Percentiles rank a stretch among this genome's conserved stretches.
Evolutionary conservation across 805 yeast genomes (phyloP).

Genomic region (Candida fluviatilis): DNA sequence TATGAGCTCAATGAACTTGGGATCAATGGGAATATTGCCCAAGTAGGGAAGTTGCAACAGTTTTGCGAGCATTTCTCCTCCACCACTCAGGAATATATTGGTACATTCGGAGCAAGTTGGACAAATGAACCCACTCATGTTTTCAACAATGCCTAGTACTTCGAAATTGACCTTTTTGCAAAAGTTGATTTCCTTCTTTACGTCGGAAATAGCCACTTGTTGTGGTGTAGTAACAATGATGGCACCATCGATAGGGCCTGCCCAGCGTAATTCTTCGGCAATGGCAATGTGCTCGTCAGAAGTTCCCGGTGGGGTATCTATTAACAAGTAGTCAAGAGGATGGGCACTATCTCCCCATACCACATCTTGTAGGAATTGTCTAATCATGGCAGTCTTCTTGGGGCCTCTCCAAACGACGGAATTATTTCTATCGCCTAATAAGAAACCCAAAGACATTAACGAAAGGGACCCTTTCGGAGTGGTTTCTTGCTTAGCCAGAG

Average conservation of each 20-base stretch:
- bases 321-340: slow-evolving; percentile 66
- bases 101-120: slow-evolving; percentile 93
- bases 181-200: slow-evolving; percentile 87
- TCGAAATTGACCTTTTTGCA: slow-evolving; percentile 80
- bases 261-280: slow-evolving; percentile 79
- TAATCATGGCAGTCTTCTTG: slow-evolving; percentile 94
- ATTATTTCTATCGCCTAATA: slow-evolving; percentile 78
- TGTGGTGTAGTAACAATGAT: slow-evolving; percentile 97
- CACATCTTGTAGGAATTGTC: slow-evolving; percentile 88
- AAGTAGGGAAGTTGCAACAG: slow-evolving; percentile 61
- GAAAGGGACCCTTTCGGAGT: slow-evolving; percentile 41
- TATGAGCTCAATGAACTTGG: slow-evolving; percentile 81
- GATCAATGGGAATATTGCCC: slow-evolving; percentile 92
- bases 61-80: slow-evolving; percentile 72
- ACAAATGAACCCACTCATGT: slow-evolving; percentile 95
- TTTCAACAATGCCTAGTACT: slow-evolving; percentile 85
- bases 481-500: slow-evolving; percentile 3
- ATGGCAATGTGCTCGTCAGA: slow-evolving; percentile 97
- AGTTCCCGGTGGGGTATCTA: slow-evolving; percentile 99
- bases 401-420: slow-evolving; percentile 99
- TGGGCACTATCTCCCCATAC: slow-evolving; percentile 67
- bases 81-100: slow-evolving; percentile 88
- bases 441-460: slow-evolving; percentile 85
- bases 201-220: slow-evolving; percentile 89
- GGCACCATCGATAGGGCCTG: slow-evolving; percentile 79